Conservation (phyloP, 2,329 filamentous ascomycete species). For the Colletotrichum endophyticum region DNA sequence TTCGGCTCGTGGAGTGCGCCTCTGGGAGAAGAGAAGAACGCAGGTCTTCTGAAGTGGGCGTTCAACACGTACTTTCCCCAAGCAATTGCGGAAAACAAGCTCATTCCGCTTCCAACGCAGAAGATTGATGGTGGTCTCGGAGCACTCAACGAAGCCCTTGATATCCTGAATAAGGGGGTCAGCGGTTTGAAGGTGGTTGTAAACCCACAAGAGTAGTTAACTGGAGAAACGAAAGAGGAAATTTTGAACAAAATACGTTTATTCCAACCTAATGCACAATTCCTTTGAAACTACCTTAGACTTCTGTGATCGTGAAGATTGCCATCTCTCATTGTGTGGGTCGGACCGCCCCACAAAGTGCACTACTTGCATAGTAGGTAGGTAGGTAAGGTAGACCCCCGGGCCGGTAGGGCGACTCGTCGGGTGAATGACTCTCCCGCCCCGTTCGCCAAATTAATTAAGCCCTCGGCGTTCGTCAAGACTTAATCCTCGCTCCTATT, state of each 20-base stretch:
- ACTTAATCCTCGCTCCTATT: background rate
- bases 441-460: background rate
- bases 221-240: background rate
- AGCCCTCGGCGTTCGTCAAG: background rate
- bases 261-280: background rate
- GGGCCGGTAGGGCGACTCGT: background rate
- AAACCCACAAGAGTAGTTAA: background rate
- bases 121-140: background rate
- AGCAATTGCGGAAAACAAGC: background rate
- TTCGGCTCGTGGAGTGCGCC: background rate
- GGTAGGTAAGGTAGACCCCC: too few species aligned
- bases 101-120: background rate
- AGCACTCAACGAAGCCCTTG: background rate
- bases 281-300: background rate
- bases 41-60: background rate
- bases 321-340: background rate
- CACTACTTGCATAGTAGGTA: too few species aligned
- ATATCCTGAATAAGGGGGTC: background rate
- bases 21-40: background rate
- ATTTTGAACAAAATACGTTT: background rate
- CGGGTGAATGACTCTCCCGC: background rate
- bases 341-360: background rate
- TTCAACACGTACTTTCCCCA: background rate
- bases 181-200: conserved; percentile 5
- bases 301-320: background rate